Base-by-base conservation (phyloP, 2,329 filamentous ascomycete genomes). In the Calonectria pseudoreteaudii region DNA sequence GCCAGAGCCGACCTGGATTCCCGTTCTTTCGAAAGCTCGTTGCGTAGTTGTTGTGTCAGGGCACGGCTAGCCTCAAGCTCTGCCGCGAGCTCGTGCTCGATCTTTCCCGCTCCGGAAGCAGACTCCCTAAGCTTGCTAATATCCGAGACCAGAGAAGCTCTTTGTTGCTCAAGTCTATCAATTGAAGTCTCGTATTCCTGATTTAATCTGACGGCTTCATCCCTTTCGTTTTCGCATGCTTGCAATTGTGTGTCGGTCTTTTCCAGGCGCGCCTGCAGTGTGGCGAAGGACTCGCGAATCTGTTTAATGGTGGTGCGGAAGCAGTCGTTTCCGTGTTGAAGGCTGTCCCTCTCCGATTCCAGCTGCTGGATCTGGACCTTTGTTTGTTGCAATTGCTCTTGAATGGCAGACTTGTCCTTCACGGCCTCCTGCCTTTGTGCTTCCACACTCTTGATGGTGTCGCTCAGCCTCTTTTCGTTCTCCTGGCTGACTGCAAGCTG, bases 291-390 rank as follows among this genome's bases (percentile, higher is more conserved):
- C 34, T 60, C 56, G 7, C 56, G 31, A 23, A 60, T 60, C 56
- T 60, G 56, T 18, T 60, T 60, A 11, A 60, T 60, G 14, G 56
- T 60, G n/a, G 56, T 60, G 30, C 56, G 56, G n/a, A 60, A 60
- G 34, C 31, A 38, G n/a, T 60, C 56, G 20, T 60, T 60, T 34
- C 56, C 56, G 16, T 60, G 56, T 38, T 60, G 56, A 14, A 60
- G 56, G 34, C 56, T 60, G n/a, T 60, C 56, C n/a, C 56, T 38
- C 34, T 60, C 56, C 14, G 31, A 20, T 18, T 60, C 56, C 31
- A 60, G 11, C 34, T 38, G 31, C n/a, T 60, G 31, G 11, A 60
- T 26, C n/a, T 60, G 56, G 34, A 60, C 34, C n/a, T 60, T 60
- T 38, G 5, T 38, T 28, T 60, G 31, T 6, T 60, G n/a, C 20